phyloP scores from a whole-genome alignment of 2,329 filamentous ascomycete genomes.

The Lecanoromycetidae sp. region DNA sequence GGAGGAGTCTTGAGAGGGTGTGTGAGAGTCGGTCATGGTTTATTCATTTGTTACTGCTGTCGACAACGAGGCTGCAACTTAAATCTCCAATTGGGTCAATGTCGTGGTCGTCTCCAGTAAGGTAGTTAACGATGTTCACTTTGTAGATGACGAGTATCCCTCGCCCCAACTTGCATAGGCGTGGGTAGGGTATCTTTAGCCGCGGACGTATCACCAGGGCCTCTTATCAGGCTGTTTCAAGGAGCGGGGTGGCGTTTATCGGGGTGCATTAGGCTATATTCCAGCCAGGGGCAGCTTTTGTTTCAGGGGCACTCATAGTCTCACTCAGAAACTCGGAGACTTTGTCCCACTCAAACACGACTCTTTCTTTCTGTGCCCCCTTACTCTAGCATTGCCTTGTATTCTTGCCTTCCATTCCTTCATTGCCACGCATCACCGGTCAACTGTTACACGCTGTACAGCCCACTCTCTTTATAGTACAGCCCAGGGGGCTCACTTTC shows the following conservation, averaged over 20 bases:
- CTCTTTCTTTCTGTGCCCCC: neutral
- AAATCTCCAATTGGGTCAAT: too few species aligned
- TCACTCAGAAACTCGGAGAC: neutral
- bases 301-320: neutral
- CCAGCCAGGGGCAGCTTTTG: neutral
- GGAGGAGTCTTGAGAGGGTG: neutral
- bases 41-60: neutral
- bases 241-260: too few species aligned
- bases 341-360: neutral
- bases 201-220: too few species aligned
- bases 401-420: neutral
- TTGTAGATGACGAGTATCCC: too few species aligned
- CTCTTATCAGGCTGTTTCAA: too few species aligned
- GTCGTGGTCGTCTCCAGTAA: too few species aligned
- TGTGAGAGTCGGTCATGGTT: conserved; percentile 1
- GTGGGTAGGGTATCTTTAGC: too few species aligned
- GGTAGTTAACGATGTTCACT: too few species aligned
- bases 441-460: conserved; percentile 1
- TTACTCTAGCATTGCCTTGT: neutral
- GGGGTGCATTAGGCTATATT: too few species aligned
- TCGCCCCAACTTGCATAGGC: too few species aligned
- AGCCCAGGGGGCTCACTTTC: conserved; percentile 3
- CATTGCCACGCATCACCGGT: conserved; percentile 1
- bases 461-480: conserved; percentile 1
- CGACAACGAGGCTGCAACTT: too few species aligned